phyloP scores from a whole-genome alignment of 371 early-diverging fungal genomes.

The Cokeromyces recurvatus region DNA sequence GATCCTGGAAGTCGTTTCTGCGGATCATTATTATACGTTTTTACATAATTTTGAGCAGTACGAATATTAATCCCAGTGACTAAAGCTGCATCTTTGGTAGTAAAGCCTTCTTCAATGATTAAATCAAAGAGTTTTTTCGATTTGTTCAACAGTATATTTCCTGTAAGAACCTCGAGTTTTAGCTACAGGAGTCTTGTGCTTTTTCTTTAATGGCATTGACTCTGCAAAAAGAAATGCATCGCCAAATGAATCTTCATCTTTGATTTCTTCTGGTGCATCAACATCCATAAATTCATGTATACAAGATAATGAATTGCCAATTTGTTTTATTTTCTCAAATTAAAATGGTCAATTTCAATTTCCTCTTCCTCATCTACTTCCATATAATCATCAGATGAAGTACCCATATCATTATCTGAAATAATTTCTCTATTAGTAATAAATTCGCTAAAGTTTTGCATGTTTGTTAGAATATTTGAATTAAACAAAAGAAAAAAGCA shows the following conservation, averaged over 20 bases:
- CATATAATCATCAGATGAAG: conserved; percentile 8
- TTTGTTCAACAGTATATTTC: conserved; percentile 16
- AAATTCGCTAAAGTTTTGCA: conserved; percentile 1
- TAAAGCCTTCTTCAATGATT: conserved; percentile 18
- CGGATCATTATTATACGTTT: conserved; percentile 17
- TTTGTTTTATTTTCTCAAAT: conserved; percentile 2
- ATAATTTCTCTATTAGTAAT: conserved; percentile 2
- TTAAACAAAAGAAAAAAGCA: too few species aligned
- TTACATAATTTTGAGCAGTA: conserved; percentile 20
- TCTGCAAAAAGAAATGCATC: conserved; percentile 5
- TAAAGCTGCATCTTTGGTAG: conserved; percentile 18
- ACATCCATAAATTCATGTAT: conserved; percentile 4
- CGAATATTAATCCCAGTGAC: conserved; percentile 19
- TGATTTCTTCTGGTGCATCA: background rate
- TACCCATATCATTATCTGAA: conserved; percentile 7
- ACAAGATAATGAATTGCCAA: background rate
- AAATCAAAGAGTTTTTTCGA: conserved; percentile 19
- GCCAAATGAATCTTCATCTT: conserved; percentile 2
- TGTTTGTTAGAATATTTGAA: too few species aligned
- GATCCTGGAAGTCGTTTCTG: conserved; percentile 17
- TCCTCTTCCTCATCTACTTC: background rate
- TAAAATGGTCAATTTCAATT: conserved; percentile 1
- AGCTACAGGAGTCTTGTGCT: conserved; percentile 3
- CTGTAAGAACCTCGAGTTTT: too few species aligned
- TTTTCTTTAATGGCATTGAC: conserved; percentile 1